Evolutionary conservation across 495 filamentous ascomycete genomes (phyloP), one percentile per base, ranked within the genome.

Genomic region (Penicillium chermesinum): DNA sequence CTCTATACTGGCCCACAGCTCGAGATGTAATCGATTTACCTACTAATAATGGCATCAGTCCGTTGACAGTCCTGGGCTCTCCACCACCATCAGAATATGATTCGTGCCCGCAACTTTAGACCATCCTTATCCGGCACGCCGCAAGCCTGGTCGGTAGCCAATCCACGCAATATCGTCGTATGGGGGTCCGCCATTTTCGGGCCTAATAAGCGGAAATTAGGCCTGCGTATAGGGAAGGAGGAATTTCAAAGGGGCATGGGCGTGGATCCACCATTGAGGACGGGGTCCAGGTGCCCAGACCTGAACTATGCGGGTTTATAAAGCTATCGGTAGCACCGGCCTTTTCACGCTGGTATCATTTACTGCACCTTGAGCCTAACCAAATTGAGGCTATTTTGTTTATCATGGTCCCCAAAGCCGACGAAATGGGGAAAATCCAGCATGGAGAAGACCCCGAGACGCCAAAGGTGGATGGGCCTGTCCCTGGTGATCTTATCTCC

Each of bases 41-140:
- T 40, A 3, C 4, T 40, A 40, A 18, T 3, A 2, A 21, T 19
- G 4, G 25, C 25, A 30, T 40, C 15, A 40, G 4, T 21, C 20
- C 16, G 14, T 20, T 3, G 2, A 17, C 20, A 8, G 20, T 15
- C 15, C 19, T 8, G 38, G 25, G 9, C 36, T 43, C 36, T 40
- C 39, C 38, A 47, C 25, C 34, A 18, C 13, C n/a, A 36, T 1
- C 0, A 0, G 6, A 20, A 16, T 30, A 25, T 56, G 37, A 52
- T 56, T 56, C 45, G 49, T 56, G 53, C 53, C 53, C 53, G 53
- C 53, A 56, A 49, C 25, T 12, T 41, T 12, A 30, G 34, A 45
- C 36, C 18, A 18, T 42, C 27, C 38, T 34, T 42, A 52, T 21
- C 12, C 22, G 18, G 30, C 2, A 8, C 9, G 10, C 40, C 20